Evolutionary conservation across 371 early-diverging fungal genomes (phyloP).

Genomic region (Mycotypha africana): DNA sequence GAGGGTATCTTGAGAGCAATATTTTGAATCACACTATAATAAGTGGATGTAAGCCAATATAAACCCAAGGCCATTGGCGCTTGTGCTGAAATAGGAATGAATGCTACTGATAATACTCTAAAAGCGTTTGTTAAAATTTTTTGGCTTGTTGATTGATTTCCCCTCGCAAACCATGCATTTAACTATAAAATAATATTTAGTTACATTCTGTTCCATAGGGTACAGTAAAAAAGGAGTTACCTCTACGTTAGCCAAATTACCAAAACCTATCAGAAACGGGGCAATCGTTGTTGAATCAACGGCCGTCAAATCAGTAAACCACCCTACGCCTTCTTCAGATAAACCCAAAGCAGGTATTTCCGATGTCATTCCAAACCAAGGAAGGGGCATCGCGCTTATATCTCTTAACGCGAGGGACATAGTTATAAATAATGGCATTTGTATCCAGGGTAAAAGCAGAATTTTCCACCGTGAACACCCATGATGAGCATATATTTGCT

Average conservation of each 20-base stretch:
- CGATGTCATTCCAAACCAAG: slow-evolving; percentile 39
- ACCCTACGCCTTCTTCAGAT: slow-evolving; percentile 57
- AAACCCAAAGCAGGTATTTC: slow-evolving; percentile 44
- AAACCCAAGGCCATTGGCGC: slow-evolving; percentile 64
- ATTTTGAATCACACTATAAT: slow-evolving; percentile 58
- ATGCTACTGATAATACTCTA: slow-evolving; percentile 53
- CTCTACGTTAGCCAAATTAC: slow-evolving; percentile 67
- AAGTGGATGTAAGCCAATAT: slow-evolving; percentile 60
- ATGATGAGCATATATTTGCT: slow-evolving; percentile 53
- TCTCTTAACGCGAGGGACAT: slow-evolving; percentile 67
- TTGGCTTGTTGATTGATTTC: slow-evolving; percentile 36
- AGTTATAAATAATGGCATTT: slow-evolving; percentile 72
- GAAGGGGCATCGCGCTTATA: slow-evolving; percentile 60
- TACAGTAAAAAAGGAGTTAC: no score
- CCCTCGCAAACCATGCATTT: slow-evolving; percentile 45
- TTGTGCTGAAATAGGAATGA: slow-evolving; percentile 66
- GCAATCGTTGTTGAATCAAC: slow-evolving; percentile 70
- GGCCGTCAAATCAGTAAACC: slow-evolving; percentile 66
- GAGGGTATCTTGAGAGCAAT: slow-evolving; percentile 42
- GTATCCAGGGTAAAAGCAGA: slow-evolving; percentile 64
- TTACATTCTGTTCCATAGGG: not conserved
- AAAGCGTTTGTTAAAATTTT: slow-evolving; percentile 47
- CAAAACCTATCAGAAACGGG: slow-evolving; percentile 64
- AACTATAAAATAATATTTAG: slow-evolving; percentile 22
- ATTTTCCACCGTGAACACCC: slow-evolving; percentile 61